Base-by-base conservation (phyloP, 129 eudicot genomes). In the Tanacetum coccineum region DNA sequence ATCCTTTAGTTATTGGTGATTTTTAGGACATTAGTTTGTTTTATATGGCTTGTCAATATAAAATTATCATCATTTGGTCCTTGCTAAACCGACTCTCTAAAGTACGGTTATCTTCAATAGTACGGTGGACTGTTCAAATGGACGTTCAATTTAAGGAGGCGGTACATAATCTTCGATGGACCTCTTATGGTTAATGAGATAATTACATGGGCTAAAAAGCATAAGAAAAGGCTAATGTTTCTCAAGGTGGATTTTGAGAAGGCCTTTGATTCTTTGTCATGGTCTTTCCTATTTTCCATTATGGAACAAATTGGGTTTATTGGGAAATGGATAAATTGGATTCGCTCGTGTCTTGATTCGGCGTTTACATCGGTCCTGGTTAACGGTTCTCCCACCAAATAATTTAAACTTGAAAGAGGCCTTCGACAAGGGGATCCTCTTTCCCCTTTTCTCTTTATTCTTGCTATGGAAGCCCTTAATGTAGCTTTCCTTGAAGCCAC, bases 241-340 rank as follows among this genome's bases (percentile, higher is more conserved):
- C 21, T 58, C 13, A 58, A 58, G 6, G 63, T 58, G 10, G 63
- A 58, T 1, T 58, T 58, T 22, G 63, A 58, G 2, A 58, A 58
- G 7, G 42, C 42, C 0, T 58, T 20, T 26, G 63, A 58, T 11
- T 20, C 63, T 3, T 12, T 58, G 0, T 2, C 15, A 0, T 58
- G 63, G 36, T 14, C n/a, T 25, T 58, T 58, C 13, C 11, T 58
- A 1, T 14, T 20, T 1, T 12, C n/a, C 0, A 5, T 58, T 9
- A 58, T 58, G 63, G 42, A 12, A 8, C 4, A 58, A 13, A 3
- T 58, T 42, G 40, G 63, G 1, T 58, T 58, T 58, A 15, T 42
- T 11, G 0, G 5, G 3, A 58, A 58, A 25, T 58, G 63, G 63
- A 25, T 13, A 28, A 21, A 15, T 1, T 58, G 63, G 63, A 58